Conservation (phyloP, 306 rosid species). For the Mucuna pruriens region DNA sequence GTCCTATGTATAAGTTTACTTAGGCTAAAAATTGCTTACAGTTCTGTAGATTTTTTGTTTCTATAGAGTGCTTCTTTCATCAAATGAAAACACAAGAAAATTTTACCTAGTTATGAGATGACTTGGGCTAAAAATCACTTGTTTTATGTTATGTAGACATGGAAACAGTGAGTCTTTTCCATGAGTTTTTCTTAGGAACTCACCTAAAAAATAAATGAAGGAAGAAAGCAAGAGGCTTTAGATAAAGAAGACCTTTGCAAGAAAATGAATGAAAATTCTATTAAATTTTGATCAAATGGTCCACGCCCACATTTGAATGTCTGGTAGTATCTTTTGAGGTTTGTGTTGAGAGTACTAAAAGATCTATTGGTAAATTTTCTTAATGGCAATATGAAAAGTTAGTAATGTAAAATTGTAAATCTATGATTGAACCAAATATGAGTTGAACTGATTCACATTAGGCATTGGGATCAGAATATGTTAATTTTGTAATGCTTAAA, state of each 20-base stretch:
- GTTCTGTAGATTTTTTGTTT: background rate
- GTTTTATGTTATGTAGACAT: conserved; percentile 1
- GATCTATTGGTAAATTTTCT: background rate
- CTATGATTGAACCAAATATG: background rate
- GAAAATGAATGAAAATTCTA: background rate
- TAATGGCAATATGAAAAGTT: background rate
- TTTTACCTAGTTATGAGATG: conserved; percentile 6
- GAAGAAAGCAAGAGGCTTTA: background rate
- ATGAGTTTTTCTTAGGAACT: conserved; percentile 9
- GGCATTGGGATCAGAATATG: conserved; percentile 11
- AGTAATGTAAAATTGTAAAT: too few species aligned
- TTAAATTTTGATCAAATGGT: background rate
- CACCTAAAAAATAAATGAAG: conserved; percentile 2
- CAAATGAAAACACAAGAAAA: background rate
- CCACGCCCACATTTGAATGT: conserved; percentile 22
- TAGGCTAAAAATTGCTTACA: background rate
- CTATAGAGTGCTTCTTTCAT: background rate
- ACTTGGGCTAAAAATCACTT: conserved; percentile 13
- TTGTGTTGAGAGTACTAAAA: conserved; percentile 21
- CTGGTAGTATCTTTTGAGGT: conserved; percentile 6
- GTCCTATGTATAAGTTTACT: background rate
- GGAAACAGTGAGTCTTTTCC: conserved; percentile 7
- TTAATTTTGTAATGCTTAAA: background rate
- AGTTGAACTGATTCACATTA: conserved; percentile 17
- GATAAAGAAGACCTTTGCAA: conserved; percentile 19